phyloP scores from a whole-genome alignment of 2,329 filamentous ascomycete genomes.

The Diaporthe sp. region DNA sequence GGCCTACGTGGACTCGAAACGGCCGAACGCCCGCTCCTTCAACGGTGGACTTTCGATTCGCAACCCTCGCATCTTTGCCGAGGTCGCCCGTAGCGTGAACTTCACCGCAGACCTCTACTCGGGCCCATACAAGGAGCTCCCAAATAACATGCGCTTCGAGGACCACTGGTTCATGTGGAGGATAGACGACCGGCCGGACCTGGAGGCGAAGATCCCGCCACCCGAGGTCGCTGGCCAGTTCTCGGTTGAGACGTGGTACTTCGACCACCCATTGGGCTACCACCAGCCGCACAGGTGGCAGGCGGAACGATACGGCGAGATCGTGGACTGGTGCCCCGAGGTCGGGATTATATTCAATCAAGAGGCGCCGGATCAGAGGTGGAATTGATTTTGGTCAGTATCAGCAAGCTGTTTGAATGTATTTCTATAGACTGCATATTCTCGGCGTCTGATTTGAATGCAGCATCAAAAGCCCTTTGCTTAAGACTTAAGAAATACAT shows the following conservation, averaged over 20 bases:
- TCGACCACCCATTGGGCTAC: constrained; percentile 40
- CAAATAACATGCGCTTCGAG: constrained; percentile 34
- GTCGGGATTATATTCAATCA: constrained; percentile 33
- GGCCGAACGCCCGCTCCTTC: constrained; percentile 38
- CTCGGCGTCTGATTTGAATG: not conserved
- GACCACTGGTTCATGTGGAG: constrained; percentile 42
- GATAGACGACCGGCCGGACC: constrained; percentile 34
- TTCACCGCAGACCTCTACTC: constrained; percentile 19
- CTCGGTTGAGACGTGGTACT: constrained; percentile 40
- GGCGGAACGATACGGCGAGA: constrained; percentile 38
- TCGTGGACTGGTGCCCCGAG: constrained; percentile 45
- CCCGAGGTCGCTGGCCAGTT: constrained; percentile 39
- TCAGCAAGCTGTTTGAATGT: not conserved
- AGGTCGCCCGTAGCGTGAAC: constrained; percentile 23
- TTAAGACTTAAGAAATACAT: too few relatives aligned
- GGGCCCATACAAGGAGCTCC: not conserved
- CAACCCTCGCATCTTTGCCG: constrained; percentile 40
- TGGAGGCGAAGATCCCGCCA: constrained; percentile 36
- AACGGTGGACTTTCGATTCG: constrained; percentile 48
- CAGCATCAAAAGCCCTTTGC: too few relatives aligned
- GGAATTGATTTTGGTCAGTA: not conserved
- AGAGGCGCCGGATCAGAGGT: constrained; percentile 14
- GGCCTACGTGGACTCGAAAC: constrained; percentile 3
- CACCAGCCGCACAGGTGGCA: constrained; percentile 41
- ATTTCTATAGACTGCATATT: not conserved